Percentiles rank a stretch among this genome's conserved stretches.
phyloP scores from a whole-genome alignment of 2,329 filamentous ascomycete genomes.

The Penicillium brasilianum region DNA sequence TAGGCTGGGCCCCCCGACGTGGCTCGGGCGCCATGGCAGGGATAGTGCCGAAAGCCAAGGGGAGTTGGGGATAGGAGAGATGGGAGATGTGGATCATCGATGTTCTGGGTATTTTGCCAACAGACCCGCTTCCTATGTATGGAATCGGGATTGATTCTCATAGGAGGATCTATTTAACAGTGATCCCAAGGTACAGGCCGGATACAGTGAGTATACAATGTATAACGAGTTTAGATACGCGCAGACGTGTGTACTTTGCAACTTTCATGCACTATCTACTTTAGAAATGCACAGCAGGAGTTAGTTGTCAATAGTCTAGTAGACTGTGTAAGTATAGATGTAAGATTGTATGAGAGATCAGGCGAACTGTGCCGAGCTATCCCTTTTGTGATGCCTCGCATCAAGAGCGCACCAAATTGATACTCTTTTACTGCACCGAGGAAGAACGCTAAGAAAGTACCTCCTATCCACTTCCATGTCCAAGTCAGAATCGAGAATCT shows the following conservation, averaged over 20 bases:
- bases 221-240: not conserved
- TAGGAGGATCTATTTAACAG: not conserved
- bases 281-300: not conserved
- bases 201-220: not conserved
- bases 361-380: constrained; percentile 16
- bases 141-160: not conserved
- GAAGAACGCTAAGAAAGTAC: not conserved
- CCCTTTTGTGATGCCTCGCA: constrained; percentile 32
- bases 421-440: not conserved
- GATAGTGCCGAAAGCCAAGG: constrained; percentile 17
- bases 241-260: not conserved
- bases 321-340: not conserved
- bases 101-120: constrained; percentile 21
- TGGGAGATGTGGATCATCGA: constrained; percentile 19
- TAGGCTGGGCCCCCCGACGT: constrained; percentile 17
- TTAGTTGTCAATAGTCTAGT: not conserved
- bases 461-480: constrained; percentile 7
- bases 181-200: not conserved
- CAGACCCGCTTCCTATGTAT: constrained; percentile 5
- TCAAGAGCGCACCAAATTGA: constrained; percentile 7
- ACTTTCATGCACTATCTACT: not conserved
- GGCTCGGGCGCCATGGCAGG: constrained; percentile 24
- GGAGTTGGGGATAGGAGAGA: constrained; percentile 1
- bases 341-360: constrained; percentile 13
- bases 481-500: constrained; percentile 12